Evolutionary conservation across 2,329 filamentous ascomycete species (phyloP).

Genomic region (Bretziella fagacearum): DNA sequence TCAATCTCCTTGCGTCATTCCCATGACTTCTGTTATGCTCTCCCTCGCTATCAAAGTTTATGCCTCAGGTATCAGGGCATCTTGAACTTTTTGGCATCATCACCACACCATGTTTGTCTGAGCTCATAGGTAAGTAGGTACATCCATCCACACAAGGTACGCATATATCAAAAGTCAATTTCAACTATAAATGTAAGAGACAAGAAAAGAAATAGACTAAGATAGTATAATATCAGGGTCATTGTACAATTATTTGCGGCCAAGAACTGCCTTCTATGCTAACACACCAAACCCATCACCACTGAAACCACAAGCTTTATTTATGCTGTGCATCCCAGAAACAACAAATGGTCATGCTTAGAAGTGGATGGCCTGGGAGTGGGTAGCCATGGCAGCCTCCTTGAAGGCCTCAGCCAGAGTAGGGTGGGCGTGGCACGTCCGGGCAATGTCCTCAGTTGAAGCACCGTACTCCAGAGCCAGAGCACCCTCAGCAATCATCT

Average conservation of each 20-base stretch:
- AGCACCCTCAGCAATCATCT: slow-evolving; percentile 98
- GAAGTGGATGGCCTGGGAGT: slow-evolving; percentile 90
- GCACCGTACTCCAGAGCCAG: slow-evolving; percentile 93
- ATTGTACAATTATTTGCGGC: slow-evolving; percentile 15
- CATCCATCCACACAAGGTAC: no score
- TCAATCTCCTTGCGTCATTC: no score
- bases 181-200: background rate
- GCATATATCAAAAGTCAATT: no score
- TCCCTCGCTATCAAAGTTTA: no score
- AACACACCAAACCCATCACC: slow-evolving; percentile 1
- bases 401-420: slow-evolving; percentile 97
- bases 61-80: no score
- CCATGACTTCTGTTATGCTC: no score
- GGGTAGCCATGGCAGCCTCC: slow-evolving; percentile 96
- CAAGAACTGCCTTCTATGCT: slow-evolving; percentile 8
- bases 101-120: no score
- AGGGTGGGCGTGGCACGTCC: slow-evolving; percentile 93
- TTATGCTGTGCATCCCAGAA: background rate
- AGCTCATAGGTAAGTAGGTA: no score
- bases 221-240: slow-evolving; percentile 2
- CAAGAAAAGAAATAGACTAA: background rate
- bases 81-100: no score
- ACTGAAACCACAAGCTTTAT: background rate
- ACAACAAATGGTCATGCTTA: slow-evolving; percentile 28
- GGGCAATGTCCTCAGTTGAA: slow-evolving; percentile 81